Percentiles rank a stretch among this genome's conserved stretches.
Conservation (phyloP, 129 eudicot species). For the Calendula officinalis region DNA sequence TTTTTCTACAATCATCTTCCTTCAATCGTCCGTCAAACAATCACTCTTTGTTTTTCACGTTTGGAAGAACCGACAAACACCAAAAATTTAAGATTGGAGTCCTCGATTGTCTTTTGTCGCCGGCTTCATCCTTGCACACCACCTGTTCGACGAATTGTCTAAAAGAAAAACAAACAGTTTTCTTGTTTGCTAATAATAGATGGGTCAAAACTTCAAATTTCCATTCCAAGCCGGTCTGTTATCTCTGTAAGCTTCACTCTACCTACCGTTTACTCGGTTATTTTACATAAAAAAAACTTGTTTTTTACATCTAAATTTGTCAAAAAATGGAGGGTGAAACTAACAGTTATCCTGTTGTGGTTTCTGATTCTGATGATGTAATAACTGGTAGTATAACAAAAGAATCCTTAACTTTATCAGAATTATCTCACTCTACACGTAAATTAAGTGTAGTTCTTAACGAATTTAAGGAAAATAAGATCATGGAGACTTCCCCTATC, state of each 20-base stretch:
- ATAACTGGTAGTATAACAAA: conserved; percentile 38
- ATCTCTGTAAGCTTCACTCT: background rate
- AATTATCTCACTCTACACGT: conserved; percentile 49
- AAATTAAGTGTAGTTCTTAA: conserved; percentile 52
- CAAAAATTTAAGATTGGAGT: conserved; percentile 5
- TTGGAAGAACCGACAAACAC: conserved; percentile 15
- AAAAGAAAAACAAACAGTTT: conserved; percentile 13
- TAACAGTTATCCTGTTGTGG: conserved; percentile 19
- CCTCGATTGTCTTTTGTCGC: background rate
- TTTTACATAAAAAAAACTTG: background rate
- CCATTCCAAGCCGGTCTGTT: conserved; percentile 9
- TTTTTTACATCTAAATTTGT: conserved; percentile 19
- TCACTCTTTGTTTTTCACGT: conserved; percentile 34
- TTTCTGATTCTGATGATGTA: conserved; percentile 36
- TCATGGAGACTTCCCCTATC: conserved; percentile 51
- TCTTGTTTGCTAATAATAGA: background rate
- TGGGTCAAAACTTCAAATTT: background rate
- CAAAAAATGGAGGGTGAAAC: conserved; percentile 30
- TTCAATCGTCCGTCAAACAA: conserved; percentile 11
- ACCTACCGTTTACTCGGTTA: background rate
- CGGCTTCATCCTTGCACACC: conserved; percentile 13
- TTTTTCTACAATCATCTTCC: conserved; percentile 8
- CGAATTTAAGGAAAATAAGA: conserved; percentile 49
- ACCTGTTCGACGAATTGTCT: conserved; percentile 29
- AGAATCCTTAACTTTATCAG: conserved; percentile 37